These are phyloP conservation scores for Nyssa sinensis DNA, from an alignment of 148 eudicot species.

Conservation along the genomic window DNA sequence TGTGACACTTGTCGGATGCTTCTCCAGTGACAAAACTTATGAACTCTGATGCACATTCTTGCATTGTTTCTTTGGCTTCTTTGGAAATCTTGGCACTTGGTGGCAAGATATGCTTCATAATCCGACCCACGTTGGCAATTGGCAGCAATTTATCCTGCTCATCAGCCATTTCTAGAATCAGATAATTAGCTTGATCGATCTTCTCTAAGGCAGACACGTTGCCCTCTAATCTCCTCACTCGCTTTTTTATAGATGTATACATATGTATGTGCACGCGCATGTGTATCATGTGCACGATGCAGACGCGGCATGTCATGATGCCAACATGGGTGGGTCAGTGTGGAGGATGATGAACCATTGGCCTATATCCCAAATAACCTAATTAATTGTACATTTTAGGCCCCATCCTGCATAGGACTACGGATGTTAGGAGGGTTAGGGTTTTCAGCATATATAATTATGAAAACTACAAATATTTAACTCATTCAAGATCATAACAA, in stretches of 20 bases:
- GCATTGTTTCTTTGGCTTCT: slow-evolving; percentile 56
- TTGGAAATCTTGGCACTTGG: slow-evolving; percentile 57
- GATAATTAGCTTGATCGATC: neutral
- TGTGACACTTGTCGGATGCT: slow-evolving; percentile 62
- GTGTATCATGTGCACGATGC: neutral
- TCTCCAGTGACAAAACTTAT: slow-evolving; percentile 57
- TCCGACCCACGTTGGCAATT: slow-evolving; percentile 58
- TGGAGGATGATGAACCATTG: neutral
- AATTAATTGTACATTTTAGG: neutral
- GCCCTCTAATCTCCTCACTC: neutral
- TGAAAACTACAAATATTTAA: neutral
- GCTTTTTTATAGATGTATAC: neutral
- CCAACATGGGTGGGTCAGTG: neutral
- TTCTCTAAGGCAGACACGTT: neutral
- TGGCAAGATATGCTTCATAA: slow-evolving; percentile 52
- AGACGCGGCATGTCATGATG: neutral
- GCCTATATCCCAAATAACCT: neutral
- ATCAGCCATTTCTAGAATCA: slow-evolving; percentile 34
- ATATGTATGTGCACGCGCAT: neutral
- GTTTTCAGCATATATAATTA: neutral
- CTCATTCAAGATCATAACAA: too few species aligned
- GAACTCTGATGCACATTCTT: slow-evolving; percentile 61
- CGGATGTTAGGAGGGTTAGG: neutral
- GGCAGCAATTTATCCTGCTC: slow-evolving; percentile 45
- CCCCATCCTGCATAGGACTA: too few species aligned